Conservation (phyloP, 2,329 filamentous ascomycete genomes). For the Thermoascus crustaceus region DNA sequence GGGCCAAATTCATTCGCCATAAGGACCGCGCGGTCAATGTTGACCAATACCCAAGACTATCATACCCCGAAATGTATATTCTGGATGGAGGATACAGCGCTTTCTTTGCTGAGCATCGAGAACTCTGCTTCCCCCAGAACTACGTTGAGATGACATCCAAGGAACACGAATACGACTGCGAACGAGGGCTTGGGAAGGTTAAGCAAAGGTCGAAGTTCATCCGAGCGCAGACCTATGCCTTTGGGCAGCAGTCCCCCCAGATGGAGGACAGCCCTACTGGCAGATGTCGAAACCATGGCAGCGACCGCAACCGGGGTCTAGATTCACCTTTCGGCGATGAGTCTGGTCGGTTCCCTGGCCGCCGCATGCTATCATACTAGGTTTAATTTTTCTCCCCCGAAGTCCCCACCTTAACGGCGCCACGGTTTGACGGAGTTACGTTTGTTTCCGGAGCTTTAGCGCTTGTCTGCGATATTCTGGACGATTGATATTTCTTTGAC, state of each 20-base stretch:
- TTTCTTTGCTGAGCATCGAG: constrained; percentile 73
- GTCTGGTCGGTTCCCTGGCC: constrained; percentile 29
- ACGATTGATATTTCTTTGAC: constrained; percentile 10
- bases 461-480: not conserved
- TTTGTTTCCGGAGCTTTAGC: constrained; percentile 3
- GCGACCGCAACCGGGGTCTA: constrained; percentile 24
- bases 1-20: constrained; percentile 80
- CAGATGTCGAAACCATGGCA: constrained; percentile 30
- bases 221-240: constrained; percentile 89
- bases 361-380: constrained; percentile 38
- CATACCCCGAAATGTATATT: constrained; percentile 97
- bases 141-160: constrained; percentile 96
- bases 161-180: constrained; percentile 85
- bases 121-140: constrained; percentile 83
- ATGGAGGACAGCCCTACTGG: constrained; percentile 58
- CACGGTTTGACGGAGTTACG: constrained; percentile 12
- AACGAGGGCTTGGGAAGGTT: constrained; percentile 87
- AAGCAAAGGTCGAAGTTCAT: constrained; percentile 79
- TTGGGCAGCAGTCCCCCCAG: constrained; percentile 60
- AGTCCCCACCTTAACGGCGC: constrained; percentile 4
- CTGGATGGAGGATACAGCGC: constrained; percentile 91
- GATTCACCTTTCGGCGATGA: constrained; percentile 30
- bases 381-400: not conserved
- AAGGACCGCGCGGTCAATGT: constrained; percentile 80
- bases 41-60: constrained; percentile 76